Evolutionary conservation across 2,329 filamentous ascomycete species (phyloP), one percentile per base, ranked within the genome.

Genomic region (Pseudogymnoascus pannorum): DNA sequence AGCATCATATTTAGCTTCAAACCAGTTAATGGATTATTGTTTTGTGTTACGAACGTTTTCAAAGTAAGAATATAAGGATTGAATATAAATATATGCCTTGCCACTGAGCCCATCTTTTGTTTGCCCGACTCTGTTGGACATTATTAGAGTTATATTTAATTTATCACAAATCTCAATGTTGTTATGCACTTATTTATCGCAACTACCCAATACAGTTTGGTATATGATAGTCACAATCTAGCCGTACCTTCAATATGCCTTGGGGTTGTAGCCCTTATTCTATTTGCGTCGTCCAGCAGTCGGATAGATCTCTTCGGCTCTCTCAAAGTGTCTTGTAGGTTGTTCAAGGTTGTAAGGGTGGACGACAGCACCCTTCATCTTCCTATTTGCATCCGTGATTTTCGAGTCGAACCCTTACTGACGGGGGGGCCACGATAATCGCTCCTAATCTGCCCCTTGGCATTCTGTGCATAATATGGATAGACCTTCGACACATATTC

Each of bases 351-450:
- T 35, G 11, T 35, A 35, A 35, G 33, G 12, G 11, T 35, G 33
- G 12, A 4, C 9, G 1, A 14, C 11, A 14, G 14, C 33, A 35
- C 33, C 33, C 33, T 12, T 12, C 14, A 35, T 35, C 12, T 35
- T 12, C 33, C 14, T 35, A 4, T 35, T 35, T 12, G 9, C 9
- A 12, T 35, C 14, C 33, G 33, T 35, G 12, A 35, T 35, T 35
- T 35, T 35, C 33, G 33, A 12, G 33, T 35, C 12, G 33, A 14
- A 35, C 33, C 33, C 3, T 11, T 11, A 14, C 33, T n/a, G 1
- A 33, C 12, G 4, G 5, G 62, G 60, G 2, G 63, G 63, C 61
- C 2, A 54, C 62, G 16, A 63, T 61, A 11, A 62, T 64, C 5
- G 58, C 59, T 5, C 61, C 58, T 6, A 60, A 11, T 5, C 59